These are phyloP conservation scores for Phytophthora niederhauseri DNA, from an alignment of 352 stramenopile species.

Conservation along the genomic window DNA sequence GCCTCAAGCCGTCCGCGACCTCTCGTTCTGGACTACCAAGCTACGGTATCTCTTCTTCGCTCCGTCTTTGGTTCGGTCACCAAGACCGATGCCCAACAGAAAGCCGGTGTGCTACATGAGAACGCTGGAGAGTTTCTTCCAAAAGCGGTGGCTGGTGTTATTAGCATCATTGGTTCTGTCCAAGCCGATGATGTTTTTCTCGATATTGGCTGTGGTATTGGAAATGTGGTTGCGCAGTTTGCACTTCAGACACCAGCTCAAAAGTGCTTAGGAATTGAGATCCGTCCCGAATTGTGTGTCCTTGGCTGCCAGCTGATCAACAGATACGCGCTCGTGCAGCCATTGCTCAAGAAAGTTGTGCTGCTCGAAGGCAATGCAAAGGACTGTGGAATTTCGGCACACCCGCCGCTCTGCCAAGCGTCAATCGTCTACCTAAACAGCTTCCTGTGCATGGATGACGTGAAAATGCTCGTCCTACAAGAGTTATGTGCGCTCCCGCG, in stretches of 20 bases:
- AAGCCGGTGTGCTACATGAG: conserved; percentile 12
- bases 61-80: conserved; percentile 7
- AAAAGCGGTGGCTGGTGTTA: not conserved
- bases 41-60: conserved; percentile 2
- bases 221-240: conserved; percentile 6
- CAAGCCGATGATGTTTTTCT: conserved; percentile 5
- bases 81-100: conserved; percentile 6
- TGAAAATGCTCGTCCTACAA: conserved; percentile 11
- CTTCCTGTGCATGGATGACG: conserved; percentile 11
- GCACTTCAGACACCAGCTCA: not conserved
- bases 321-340: conserved; percentile 5
- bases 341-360: conserved; percentile 15
- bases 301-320: conserved; percentile 4
- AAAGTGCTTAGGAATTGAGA: conserved; percentile 8
- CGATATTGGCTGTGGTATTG: conserved; percentile 12
- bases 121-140: conserved; percentile 8
- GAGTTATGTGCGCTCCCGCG: conserved; percentile 3
- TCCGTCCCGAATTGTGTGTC: not conserved
- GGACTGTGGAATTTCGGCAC: not conserved
- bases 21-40: not conserved
- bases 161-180: not conserved
- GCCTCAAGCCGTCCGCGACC: not conserved
- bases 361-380: conserved; percentile 2
- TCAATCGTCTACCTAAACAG: conserved; percentile 17
- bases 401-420: not conserved